Evolutionary conservation across 495 filamentous ascomycete species (phyloP).

Genomic region (Viridothelium virens): DNA sequence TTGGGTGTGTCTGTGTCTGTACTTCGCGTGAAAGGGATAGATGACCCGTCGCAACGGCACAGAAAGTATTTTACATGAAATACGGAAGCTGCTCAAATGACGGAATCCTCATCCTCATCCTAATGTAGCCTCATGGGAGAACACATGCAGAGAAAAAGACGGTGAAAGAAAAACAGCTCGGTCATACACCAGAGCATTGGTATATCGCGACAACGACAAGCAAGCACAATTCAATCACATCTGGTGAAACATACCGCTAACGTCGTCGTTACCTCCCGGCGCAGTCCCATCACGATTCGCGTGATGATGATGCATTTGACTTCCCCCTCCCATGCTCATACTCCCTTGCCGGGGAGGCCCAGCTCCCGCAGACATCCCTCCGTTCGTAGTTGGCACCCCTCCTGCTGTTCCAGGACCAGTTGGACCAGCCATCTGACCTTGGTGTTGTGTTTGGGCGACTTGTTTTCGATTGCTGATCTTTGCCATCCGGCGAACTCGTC

Average conservation of each 20-base stretch:
- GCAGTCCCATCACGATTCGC: constrained; percentile 62
- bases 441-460: constrained; percentile 38
- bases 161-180: neutral
- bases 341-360: constrained; percentile 26
- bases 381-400: constrained; percentile 7
- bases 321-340: constrained; percentile 52
- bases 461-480: constrained; percentile 73
- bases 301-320: constrained; percentile 72
- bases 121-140: neutral
- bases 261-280: constrained; percentile 69
- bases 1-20: constrained; percentile 11
- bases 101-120: neutral
- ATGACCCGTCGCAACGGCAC: neutral
- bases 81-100: neutral
- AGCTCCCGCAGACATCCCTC: constrained; percentile 24
- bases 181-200: constrained; percentile 4
- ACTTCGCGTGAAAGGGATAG: neutral
- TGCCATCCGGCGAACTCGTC: constrained; percentile 86
- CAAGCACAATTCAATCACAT: constrained; percentile 46
- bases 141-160: neutral
- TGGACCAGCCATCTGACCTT: constrained; percentile 45
- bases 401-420: constrained; percentile 38
- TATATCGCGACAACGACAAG: constrained; percentile 13
- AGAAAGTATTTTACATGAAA: constrained; percentile 11
- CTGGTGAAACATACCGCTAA: constrained; percentile 75